Percentiles rank a stretch among this genome's conserved stretches.
Evolutionary conservation across 179 eudicot genomes (phyloP).

Genomic region (Camellia oleifera): DNA sequence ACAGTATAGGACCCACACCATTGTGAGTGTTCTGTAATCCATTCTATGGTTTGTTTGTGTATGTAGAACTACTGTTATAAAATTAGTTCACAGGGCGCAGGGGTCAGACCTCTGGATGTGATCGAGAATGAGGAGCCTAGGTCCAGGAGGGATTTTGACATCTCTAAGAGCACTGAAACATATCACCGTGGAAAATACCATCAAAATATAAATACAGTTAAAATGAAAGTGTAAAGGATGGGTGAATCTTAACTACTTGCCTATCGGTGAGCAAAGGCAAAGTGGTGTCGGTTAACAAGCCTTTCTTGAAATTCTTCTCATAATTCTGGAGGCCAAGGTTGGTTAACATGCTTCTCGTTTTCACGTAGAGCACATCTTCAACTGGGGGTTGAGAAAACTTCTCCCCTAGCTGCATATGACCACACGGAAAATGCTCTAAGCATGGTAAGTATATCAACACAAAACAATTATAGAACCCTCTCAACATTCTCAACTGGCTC

Average conservation of each 20-base stretch:
- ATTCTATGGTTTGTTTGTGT: too few relatives aligned
- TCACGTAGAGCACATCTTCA: conserved; percentile 64
- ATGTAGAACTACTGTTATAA: neutral
- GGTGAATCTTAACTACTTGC: conserved; percentile 33
- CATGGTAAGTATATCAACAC: neutral
- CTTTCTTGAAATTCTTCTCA: conserved; percentile 90
- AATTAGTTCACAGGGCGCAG: conserved; percentile 1
- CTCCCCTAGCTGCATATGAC: conserved; percentile 64
- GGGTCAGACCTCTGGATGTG: conserved; percentile 68
- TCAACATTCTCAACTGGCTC: neutral
- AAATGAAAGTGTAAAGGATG: neutral
- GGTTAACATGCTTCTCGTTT: conserved; percentile 67
- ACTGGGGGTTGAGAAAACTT: conserved; percentile 67
- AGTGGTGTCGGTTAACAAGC: conserved; percentile 76
- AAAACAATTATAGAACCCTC: neutral
- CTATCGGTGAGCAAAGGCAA: conserved; percentile 85
- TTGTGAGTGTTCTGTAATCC: too few relatives aligned
- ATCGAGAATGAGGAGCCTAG: conserved; percentile 92
- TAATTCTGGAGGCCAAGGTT: conserved; percentile 82
- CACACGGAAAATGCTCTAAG: conserved; percentile 1
- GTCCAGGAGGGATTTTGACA: conserved; percentile 91
- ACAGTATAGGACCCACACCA: too few relatives aligned
- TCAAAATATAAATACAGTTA: neutral
- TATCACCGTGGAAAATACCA: neutral
- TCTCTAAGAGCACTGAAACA: conserved; percentile 87